Base-by-base conservation (phyloP, 768 basidiomycete species). In the Tulasnella sp. region DNA sequence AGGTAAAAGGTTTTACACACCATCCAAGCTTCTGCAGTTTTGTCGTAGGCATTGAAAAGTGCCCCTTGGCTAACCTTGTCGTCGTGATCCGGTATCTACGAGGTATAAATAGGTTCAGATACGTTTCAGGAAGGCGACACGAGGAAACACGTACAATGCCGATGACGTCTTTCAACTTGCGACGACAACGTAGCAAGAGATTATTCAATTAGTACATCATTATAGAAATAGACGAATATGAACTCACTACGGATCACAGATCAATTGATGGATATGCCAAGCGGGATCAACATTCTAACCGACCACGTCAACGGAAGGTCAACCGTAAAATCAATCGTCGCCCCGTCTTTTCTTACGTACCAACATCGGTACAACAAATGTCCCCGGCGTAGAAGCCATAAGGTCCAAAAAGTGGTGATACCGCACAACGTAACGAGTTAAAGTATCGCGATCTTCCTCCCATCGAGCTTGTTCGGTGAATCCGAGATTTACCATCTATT, bases 21-120 rank as follows among this genome's bases (percentile, higher is more conserved):
- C 75, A 80, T 79, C 88, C 88, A 88, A 3, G 84, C 85, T 15
- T 84, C 84, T 67, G 86, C 87, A 0, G 88, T 89, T 19, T 83
- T 67, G 45, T 89, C 89, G 77, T 89, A 87, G 34, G 85, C 80
- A 1, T 82, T 84, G 12, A 85, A 81, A 0, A 89, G 83, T 12
- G 82, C 79, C 34, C 79, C 80, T 80, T 88, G 87, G 38, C 85
- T 86, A 5, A 89, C 85, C 76, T 83, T 86, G 79, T 87, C 84
- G 75, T 87, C 87, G 75, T 82, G 80, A 86, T 90, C 79, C 34
- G 74, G 77, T 12, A 15, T 49, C 73, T 72, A 42, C 17, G 8
- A 8, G 17, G 8, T n/a, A n/a, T n/a, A n/a, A n/a, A n/a, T n/a
- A n/a, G n/a, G n/a, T n/a, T n/a, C n/a, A n/a, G n/a, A n/a, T n/a